phyloP scores from a whole-genome alignment of 305 asterid genomes.

The Ajuga reptans region DNA sequence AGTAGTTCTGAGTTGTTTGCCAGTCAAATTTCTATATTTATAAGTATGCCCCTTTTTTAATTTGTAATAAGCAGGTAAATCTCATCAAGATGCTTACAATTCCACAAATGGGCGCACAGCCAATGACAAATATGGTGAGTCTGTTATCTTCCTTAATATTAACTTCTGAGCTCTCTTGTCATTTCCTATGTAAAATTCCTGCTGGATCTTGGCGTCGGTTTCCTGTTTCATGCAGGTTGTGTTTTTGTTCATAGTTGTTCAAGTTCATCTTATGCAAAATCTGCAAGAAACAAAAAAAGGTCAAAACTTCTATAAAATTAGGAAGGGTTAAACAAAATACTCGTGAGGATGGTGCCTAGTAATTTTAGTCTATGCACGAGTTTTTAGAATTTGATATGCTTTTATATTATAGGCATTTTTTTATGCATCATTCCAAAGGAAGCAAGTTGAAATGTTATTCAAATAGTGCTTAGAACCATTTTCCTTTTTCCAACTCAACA shows the following conservation, averaged over 20 bases:
- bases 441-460: neutral
- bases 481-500: neutral
- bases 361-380: neutral
- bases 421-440: neutral
- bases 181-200: neutral
- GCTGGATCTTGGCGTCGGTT: neutral
- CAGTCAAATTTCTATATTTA: neutral
- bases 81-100: slow-evolving; percentile 30
- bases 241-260: neutral
- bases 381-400: neutral
- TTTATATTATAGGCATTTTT: neutral
- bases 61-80: slow-evolving; percentile 35
- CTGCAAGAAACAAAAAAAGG: neutral
- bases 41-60: neutral
- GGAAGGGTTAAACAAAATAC: neutral
- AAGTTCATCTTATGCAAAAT: neutral
- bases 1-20: slow-evolving; percentile 7
- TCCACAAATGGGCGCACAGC: slow-evolving; percentile 32
- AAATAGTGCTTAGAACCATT: neutral
- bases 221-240: neutral
- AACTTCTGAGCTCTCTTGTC: neutral
- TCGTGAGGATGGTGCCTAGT: neutral
- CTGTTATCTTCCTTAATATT: slow-evolving; percentile 14
- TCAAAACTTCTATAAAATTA: neutral
- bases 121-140: slow-evolving; percentile 44